These are phyloP conservation scores for Clarkia xantiana DNA, from an alignment of 345 rosid genomes.

Conservation along the genomic window DNA sequence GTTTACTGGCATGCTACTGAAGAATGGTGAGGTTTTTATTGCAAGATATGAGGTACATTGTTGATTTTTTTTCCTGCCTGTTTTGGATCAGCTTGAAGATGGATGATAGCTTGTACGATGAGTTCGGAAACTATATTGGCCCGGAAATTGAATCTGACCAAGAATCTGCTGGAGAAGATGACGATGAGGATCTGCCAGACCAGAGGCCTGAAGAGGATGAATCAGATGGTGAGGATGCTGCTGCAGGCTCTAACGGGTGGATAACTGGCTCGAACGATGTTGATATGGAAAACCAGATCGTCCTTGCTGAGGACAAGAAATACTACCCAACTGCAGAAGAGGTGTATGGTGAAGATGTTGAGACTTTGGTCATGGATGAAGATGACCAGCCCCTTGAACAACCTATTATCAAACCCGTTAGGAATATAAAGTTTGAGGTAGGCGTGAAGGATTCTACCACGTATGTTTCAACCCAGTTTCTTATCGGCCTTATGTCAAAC, in stretches of 20 bases:
- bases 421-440: conserved; percentile 71
- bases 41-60: conserved; percentile 4
- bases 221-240: conserved; percentile 48
- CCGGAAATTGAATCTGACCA: conserved; percentile 90
- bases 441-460: conserved; percentile 91
- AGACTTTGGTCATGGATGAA: conserved; percentile 91
- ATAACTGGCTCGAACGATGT: conserved; percentile 58
- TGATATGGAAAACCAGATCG: conserved; percentile 86
- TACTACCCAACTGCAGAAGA: conserved; percentile 97
- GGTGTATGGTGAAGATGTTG: conserved; percentile 91
- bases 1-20: too few relatives aligned
- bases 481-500: conserved; percentile 91
- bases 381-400: conserved; percentile 86
- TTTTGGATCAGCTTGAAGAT: conserved; percentile 10
- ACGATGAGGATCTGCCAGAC: conserved; percentile 51
- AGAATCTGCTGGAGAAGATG: conserved; percentile 64
- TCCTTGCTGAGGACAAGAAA: conserved; percentile 94
- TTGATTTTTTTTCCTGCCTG: conserved; percentile 16
- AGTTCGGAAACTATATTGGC: conserved; percentile 96
- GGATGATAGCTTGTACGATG: conserved; percentile 96
- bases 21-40: conserved; percentile 19
- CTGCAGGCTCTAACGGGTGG: conserved; percentile 64
- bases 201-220: conserved; percentile 31
- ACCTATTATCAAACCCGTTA: conserved; percentile 80
- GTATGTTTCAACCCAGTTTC: conserved; percentile 84